These are phyloP conservation scores for Magnaporthiopsis poae DNA, from an alignment of 2,329 filamentous ascomycete genomes.

Conservation along the genomic window DNA sequence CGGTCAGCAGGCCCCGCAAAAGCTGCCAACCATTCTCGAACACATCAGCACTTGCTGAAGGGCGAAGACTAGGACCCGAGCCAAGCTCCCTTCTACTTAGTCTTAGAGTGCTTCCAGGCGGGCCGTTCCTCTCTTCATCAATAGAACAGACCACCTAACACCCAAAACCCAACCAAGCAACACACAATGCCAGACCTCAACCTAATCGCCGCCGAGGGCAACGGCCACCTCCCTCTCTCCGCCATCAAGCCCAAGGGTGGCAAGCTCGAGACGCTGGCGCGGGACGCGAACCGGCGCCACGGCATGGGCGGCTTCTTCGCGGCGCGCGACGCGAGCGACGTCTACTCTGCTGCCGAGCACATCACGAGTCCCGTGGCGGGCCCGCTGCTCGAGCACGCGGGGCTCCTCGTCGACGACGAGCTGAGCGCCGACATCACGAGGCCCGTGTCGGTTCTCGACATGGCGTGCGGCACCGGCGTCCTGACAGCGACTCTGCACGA, in stretches of 20 bases:
- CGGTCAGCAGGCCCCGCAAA: not conserved
- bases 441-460: not conserved
- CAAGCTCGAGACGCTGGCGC: not conserved
- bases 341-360: constrained; percentile 1
- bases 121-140: too few relatives aligned
- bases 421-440: not conserved
- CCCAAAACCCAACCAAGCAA: not conserved
- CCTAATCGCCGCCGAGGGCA: too few relatives aligned
- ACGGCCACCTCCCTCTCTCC: not conserved
- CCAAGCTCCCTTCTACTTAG: too few relatives aligned
- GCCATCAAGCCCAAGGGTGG: not conserved
- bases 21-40: not conserved
- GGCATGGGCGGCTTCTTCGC: constrained; percentile 3
- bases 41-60: too few relatives aligned
- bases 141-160: too few relatives aligned
- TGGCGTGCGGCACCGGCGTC: not conserved
- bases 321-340: constrained; percentile 2
- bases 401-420: not conserved
- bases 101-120: too few relatives aligned
- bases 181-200: not conserved
- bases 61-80: too few relatives aligned
- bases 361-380: not conserved
- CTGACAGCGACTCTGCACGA: not conserved
- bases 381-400: constrained; percentile 1
- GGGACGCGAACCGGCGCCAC: not conserved